phyloP scores from a whole-genome alignment of 2,329 filamentous ascomycete genomes.

The Pseudogymnoascus destructans region DNA sequence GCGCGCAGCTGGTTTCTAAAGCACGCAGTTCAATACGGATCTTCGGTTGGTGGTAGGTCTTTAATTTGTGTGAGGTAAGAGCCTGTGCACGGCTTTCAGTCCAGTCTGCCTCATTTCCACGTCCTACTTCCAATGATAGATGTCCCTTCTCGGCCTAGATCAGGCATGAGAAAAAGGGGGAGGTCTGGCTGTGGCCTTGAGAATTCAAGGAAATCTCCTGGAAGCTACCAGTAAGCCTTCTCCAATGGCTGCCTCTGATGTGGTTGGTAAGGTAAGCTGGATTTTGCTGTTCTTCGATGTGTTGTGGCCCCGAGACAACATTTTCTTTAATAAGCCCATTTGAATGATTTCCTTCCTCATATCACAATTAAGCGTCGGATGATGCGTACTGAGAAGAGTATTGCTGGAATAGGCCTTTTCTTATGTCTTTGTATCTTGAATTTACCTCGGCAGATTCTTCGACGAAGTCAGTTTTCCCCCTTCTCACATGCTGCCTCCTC shows the following conservation, averaged over 20 bases:
- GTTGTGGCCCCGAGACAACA: not conserved
- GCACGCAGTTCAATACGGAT: not conserved
- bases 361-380: not conserved
- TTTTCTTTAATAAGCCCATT: not conserved
- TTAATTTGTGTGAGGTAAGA: not conserved
- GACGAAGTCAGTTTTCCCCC: not conserved
- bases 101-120: not conserved
- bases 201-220: not conserved
- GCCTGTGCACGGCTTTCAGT: not conserved
- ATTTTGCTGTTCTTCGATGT: not conserved
- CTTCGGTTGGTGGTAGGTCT: not conserved
- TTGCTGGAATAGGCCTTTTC: not conserved
- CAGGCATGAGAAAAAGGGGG: not conserved
- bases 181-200: not conserved
- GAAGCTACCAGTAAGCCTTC: not conserved
- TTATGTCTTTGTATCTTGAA: not conserved
- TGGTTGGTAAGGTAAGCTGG: not conserved
- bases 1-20: not conserved
- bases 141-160: not conserved
- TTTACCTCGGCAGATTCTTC: not conserved
- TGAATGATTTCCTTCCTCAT: not conserved
- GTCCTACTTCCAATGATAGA: not conserved
- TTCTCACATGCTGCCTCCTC: not conserved
- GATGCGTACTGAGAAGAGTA: not conserved
- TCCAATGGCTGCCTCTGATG: not conserved